phyloP scores from a whole-genome alignment of 2,329 filamentous ascomycete species.

The Pseudogymnoascus sp. region DNA sequence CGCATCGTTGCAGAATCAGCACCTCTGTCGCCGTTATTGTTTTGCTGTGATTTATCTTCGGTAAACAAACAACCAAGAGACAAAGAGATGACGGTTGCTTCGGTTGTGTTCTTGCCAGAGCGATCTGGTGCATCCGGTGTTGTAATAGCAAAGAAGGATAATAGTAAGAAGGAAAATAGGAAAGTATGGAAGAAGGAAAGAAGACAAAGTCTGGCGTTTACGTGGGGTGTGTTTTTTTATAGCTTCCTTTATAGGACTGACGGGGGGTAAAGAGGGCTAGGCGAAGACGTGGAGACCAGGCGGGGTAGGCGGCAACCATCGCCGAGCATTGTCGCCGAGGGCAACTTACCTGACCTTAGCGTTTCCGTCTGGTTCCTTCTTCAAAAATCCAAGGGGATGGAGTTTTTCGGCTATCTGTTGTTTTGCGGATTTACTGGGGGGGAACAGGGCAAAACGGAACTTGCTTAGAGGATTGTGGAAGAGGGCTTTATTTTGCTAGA shows the following conservation, averaged over 20 bases:
- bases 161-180: not conserved
- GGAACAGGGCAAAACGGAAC: not conserved
- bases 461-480: not conserved
- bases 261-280: not conserved
- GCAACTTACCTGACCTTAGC: too few species aligned
- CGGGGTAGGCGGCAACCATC: not conserved
- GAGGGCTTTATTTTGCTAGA: not conserved
- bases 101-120: not conserved
- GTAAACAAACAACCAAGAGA: not conserved
- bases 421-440: not conserved
- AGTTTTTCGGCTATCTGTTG: not conserved
- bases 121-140: not conserved
- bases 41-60: not conserved
- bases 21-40: not conserved
- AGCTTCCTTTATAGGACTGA: not conserved
- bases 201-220: not conserved
- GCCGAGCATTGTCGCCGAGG: too few species aligned
- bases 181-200: not conserved
- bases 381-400: not conserved
- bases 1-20: not conserved
- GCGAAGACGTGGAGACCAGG: not conserved
- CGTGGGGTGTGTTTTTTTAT: not conserved
- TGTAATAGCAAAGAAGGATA: not conserved
- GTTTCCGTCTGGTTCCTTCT: not conserved
- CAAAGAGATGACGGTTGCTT: not conserved